A percentile compares a stretch with the other conserved stretches of the same genome.
These are phyloP conservation scores for Coffea eugenioides DNA, from an alignment of 257 asterid genomes.

Conservation along the genomic window DNA sequence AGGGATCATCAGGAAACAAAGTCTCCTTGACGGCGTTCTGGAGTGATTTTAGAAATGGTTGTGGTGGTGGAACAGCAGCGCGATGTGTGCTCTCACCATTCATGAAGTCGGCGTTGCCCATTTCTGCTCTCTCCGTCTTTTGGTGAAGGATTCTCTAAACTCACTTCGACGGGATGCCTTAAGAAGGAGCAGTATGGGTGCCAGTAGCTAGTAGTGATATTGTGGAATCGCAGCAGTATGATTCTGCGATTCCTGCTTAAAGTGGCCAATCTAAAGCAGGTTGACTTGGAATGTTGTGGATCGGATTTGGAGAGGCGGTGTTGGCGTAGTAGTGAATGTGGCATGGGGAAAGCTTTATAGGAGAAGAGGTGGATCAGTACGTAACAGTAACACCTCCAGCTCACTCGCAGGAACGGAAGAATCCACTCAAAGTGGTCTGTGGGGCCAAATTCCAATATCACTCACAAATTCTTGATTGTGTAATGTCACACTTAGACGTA, in stretches of 20 bases:
- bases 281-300: neutral
- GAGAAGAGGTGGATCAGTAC: neutral
- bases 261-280: neutral
- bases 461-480: slow-evolving; percentile 1
- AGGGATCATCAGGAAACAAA: slow-evolving; percentile 86
- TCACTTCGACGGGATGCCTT: neutral
- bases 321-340: neutral
- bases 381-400: no score
- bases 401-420: slow-evolving; percentile 2
- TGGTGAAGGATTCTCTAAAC: neutral
- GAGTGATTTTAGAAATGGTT: slow-evolving; percentile 56
- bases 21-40: slow-evolving; percentile 68
- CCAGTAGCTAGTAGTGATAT: neutral
- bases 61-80: slow-evolving; percentile 74
- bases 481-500: neutral
- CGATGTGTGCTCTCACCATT: slow-evolving; percentile 27
- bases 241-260: slow-evolving; percentile 1
- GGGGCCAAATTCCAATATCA: slow-evolving; percentile 22
- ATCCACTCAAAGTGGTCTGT: slow-evolving; percentile 22
- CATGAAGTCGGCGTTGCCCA: slow-evolving; percentile 57
- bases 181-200: neutral
- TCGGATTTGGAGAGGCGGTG: neutral
- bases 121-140: neutral
- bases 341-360: slow-evolving; percentile 34
- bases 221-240: slow-evolving; percentile 5